Base-by-base conservation (phyloP, 2,329 filamentous ascomycete genomes). In the Sclerotinia subarctica region DNA sequence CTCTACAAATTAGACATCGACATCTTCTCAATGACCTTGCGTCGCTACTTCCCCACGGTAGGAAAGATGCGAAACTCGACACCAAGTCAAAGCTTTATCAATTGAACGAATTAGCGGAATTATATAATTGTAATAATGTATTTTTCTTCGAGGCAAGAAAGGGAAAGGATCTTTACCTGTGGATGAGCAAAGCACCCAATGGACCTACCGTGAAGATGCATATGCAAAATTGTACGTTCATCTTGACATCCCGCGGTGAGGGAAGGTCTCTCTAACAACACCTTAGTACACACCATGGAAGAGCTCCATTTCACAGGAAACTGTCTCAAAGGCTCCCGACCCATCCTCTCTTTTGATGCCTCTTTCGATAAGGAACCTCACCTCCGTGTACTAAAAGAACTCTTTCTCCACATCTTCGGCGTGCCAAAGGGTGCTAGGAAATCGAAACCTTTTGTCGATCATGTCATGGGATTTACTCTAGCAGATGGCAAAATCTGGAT, bases 261-360 rank as follows among this genome's bases (percentile, higher is more conserved):
- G 46, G 17, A 46, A 53, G 46, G 11, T 4, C 42, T 52, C 32
- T 42, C 67, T 72, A 62, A 74, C 57, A 54, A 17, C 56, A 78
- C 44, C 78, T 77, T 73, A 91, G 85, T 97, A 77, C 94, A 97
- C 81, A 97, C 94, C 13, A 97, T 96, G 92, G 93, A 94, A 77
- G 95, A 99, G 79, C 84, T 99, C 47, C 92, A 97, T 77, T 98
- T 99, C 79, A 94, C 93, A 21, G 95, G 95, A 66, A 99, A 99
- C 83, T 97, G 94, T 78, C 83, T 98, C 70, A 97, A 97, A 81
- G 95, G 95, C 69, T 95, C 92, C 38, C 85, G 95, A 47, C 94
- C 95, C 1, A 84, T 99, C 51, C 88, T 99, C 68, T 95, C 92
- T 47, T 99, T 99, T 79, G 95, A 98, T 78, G 86, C 87, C 65